A percentile compares a stretch with the other conserved stretches of the same genome.
phyloP scores from a whole-genome alignment of 2,329 filamentous ascomycete species.

The Cordyceps pruinosa region DNA sequence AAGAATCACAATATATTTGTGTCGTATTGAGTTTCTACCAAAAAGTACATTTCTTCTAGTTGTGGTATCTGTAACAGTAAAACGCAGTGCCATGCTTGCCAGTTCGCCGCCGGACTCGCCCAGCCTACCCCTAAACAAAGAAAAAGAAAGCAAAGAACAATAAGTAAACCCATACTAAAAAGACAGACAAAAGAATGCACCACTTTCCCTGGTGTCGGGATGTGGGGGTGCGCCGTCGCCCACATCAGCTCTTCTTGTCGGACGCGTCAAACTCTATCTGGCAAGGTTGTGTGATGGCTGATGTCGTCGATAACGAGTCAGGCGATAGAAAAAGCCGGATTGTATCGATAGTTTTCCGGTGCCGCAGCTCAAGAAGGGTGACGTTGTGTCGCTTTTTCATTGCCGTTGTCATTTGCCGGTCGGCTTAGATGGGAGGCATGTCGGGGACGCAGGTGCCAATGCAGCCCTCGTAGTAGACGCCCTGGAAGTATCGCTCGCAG shows the following conservation, averaged over 20 bases:
- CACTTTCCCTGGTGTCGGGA: not conserved
- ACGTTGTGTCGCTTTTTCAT: not conserved
- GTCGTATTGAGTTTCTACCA: no score
- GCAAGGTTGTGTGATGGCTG: not conserved
- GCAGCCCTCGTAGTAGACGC: conserved; percentile 11
- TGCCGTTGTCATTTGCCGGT: no score
- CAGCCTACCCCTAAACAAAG: no score
- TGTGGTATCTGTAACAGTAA: not conserved
- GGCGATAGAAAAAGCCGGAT: not conserved
- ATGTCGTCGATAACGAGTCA: not conserved
- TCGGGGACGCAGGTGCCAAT: conserved; percentile 11
- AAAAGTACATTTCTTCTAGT: no score
- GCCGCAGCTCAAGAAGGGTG: not conserved
- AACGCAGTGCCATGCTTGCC: not conserved
- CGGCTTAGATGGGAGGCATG: not conserved
- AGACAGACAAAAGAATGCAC: not conserved
- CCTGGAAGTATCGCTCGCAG: conserved; percentile 7
- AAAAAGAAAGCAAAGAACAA: not conserved
- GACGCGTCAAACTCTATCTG: conserved; percentile 3
- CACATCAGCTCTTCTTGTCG: not conserved
- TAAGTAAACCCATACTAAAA: not conserved
- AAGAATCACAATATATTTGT: not conserved
- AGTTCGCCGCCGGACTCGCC: not conserved
- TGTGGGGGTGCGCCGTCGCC: conserved; percentile 2
- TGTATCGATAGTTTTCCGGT: not conserved